Conservation (phyloP, 2,329 filamentous ascomycete genomes). For the Trichoderma breve region DNA sequence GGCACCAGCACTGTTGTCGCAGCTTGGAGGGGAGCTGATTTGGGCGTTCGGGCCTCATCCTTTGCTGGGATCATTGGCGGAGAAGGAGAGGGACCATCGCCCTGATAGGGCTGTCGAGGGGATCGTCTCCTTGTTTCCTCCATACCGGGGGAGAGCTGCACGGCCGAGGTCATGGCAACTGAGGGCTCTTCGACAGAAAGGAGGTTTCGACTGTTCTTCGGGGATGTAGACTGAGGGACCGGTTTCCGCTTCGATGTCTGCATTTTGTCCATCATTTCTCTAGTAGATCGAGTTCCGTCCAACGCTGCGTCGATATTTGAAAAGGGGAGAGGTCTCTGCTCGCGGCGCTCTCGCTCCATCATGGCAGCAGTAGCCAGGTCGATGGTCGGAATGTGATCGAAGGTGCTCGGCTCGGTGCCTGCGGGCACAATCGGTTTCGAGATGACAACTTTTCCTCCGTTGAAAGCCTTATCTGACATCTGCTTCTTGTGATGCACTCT, state of each 20-base stretch:
- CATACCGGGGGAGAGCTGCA: slow-evolving; percentile 50
- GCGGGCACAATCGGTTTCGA: slow-evolving; percentile 48
- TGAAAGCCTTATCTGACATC: slow-evolving; percentile 23
- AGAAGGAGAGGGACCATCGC: not conserved
- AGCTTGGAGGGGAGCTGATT: slow-evolving; percentile 1
- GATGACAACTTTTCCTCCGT: slow-evolving; percentile 45
- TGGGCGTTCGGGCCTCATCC: not conserved
- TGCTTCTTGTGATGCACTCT: slow-evolving; percentile 15
- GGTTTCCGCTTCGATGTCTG: slow-evolving; percentile 41
- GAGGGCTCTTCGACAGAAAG: slow-evolving; percentile 1
- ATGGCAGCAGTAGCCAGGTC: slow-evolving; percentile 49
- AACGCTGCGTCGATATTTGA: slow-evolving; percentile 35
- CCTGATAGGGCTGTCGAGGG: slow-evolving; percentile 34
- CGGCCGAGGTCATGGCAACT: slow-evolving; percentile 33
- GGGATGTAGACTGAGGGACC: slow-evolving; percentile 23
- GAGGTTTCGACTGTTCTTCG: slow-evolving; percentile 3
- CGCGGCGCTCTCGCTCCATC: slow-evolving; percentile 46
- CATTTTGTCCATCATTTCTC: slow-evolving; percentile 36
- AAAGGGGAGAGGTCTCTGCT: slow-evolving; percentile 30
- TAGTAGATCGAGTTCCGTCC: slow-evolving; percentile 34
- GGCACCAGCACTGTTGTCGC: not conserved
- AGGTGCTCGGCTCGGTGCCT: slow-evolving; percentile 38
- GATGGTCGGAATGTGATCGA: slow-evolving; percentile 48
- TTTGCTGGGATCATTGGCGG: not conserved
- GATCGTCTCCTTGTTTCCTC: slow-evolving; percentile 54